A percentile compares a stretch with the other conserved stretches of the same genome.
These are phyloP conservation scores for Plantago ovata DNA, from an alignment of 257 asterid genomes.

Conservation along the genomic window DNA sequence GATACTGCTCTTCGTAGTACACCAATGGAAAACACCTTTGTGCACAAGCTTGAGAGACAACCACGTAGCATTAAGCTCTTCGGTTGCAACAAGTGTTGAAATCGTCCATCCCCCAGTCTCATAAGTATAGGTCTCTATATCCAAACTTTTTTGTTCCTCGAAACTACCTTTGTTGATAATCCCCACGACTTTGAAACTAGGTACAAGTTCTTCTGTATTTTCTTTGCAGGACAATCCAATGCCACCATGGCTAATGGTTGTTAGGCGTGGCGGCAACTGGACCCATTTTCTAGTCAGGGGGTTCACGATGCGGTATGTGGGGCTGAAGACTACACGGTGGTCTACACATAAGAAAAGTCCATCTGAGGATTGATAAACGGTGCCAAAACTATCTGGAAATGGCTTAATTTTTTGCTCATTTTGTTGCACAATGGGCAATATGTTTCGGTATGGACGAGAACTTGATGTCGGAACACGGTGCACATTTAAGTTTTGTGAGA, in stretches of 20 bases:
- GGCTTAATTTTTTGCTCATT: not conserved
- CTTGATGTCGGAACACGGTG: not conserved
- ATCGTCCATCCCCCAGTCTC: not conserved
- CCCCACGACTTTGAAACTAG: not conserved
- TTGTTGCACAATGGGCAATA: not conserved
- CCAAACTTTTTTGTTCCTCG: not conserved
- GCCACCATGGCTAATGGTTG: not conserved
- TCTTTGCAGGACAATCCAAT: slow-evolving; percentile 3
- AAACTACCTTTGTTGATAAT: no score
- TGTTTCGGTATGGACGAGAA: not conserved
- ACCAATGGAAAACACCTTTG: not conserved
- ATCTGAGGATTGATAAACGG: not conserved
- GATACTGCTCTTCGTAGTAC: not conserved
- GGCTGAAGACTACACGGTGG: not conserved
- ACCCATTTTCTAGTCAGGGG: slow-evolving; percentile 2
- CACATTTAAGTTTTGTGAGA: not conserved
- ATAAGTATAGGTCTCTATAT: not conserved
- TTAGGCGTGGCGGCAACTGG: not conserved
- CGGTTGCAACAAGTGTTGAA: not conserved
- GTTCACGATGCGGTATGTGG: not conserved
- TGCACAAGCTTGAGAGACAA: not conserved
- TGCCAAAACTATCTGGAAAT: not conserved
- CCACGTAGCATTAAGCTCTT: no score
- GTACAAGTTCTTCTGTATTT: not conserved
- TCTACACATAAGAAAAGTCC: not conserved